These are phyloP conservation scores for Thelonectria rubi DNA, from an alignment of 2,329 filamentous ascomycete genomes.

Conservation along the genomic window DNA sequence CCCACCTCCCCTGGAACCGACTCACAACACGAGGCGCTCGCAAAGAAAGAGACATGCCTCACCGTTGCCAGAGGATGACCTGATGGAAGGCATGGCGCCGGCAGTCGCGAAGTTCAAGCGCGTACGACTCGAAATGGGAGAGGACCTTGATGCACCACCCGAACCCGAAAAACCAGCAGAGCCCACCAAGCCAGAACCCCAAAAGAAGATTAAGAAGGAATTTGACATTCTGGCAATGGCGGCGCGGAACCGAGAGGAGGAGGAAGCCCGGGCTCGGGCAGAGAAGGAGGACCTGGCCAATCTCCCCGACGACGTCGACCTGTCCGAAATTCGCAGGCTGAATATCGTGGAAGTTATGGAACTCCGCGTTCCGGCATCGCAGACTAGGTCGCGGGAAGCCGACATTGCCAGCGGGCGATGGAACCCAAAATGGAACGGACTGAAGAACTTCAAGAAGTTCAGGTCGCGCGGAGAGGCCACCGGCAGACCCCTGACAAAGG, in stretches of 20 bases:
- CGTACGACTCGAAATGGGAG: constrained; percentile 71
- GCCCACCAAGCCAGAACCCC: constrained; percentile 37
- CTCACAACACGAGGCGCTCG: constrained; percentile 33
- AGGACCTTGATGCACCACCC: constrained; percentile 52
- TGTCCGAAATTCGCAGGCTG: constrained; percentile 76
- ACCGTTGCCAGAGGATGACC: constrained; percentile 58
- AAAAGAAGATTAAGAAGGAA: constrained; percentile 65
- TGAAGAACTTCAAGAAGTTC: constrained; percentile 97
- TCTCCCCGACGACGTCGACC: constrained; percentile 71
- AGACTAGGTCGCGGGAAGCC: constrained; percentile 53
- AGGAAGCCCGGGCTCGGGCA: constrained; percentile 68
- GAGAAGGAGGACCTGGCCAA: constrained; percentile 64
- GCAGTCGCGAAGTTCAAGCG: constrained; percentile 81
- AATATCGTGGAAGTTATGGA: constrained; percentile 82
- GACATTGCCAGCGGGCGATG: constrained; percentile 69
- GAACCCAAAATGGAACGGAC: constrained; percentile 91
- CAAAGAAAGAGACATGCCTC: constrained; percentile 59
- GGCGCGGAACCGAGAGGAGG: constrained; percentile 67
- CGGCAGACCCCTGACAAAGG: constrained; percentile 54
- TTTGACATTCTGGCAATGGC: constrained; percentile 75
- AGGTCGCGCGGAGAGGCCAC: constrained; percentile 62
- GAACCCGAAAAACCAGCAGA: constrained; percentile 39
- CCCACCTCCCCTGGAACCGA: constrained; percentile 34
- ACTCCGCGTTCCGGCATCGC: constrained; percentile 55
- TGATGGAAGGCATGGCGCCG: constrained; percentile 78